Base-by-base conservation (phyloP, 2,329 filamentous ascomycete species). In the Xylaria sp. region DNA sequence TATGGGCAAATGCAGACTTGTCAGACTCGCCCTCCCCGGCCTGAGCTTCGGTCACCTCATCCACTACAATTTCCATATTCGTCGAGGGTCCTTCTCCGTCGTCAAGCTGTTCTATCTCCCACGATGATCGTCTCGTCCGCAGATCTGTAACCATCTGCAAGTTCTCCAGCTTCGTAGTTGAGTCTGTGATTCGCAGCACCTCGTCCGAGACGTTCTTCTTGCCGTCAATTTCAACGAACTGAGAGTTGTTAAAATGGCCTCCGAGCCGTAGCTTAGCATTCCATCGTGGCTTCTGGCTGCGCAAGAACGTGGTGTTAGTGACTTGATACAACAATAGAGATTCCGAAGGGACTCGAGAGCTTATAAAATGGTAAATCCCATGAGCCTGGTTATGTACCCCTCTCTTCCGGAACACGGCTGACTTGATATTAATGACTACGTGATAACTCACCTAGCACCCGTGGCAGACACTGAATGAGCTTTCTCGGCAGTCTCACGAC, bases 191-290 rank as follows among this genome's bases (percentile, higher is more conserved):
- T 39, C 67, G 67, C 23, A 69, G 34, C 13, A 74, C 63, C 54
- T 74, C 69, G 10, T 65, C 28, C n/a, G 65, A 65, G 5, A 73
- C 71, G 12, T 63, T 63, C 25, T 64, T 18, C 55, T 63, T 64
- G 8, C 72, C 72, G 34, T 74, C 67, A 3, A 70, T 13, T 48
- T 74, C 72, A 46, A 69, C 51, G 37, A 73, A 74, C 56, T 72
- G 67, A 4, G 72, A 69, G 55, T 70, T 66, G 34, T 34, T 69
- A 37, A 63, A 72, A 39, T 73, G 50, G 15, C 72, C 72, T 2
- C 57, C 72, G 41, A 73, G 23, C 6, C 71, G 67, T 28, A 70
- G 37, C 56, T 74, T 74, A 1, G 71, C 72, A 60, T 73, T 74
- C 71, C 71, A 73, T 31, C 58, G 34, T 50, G 34, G n/a, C n/a